phyloP scores from a whole-genome alignment of 169 alveolate species.

The Plasmodium chabaudi region DNA sequence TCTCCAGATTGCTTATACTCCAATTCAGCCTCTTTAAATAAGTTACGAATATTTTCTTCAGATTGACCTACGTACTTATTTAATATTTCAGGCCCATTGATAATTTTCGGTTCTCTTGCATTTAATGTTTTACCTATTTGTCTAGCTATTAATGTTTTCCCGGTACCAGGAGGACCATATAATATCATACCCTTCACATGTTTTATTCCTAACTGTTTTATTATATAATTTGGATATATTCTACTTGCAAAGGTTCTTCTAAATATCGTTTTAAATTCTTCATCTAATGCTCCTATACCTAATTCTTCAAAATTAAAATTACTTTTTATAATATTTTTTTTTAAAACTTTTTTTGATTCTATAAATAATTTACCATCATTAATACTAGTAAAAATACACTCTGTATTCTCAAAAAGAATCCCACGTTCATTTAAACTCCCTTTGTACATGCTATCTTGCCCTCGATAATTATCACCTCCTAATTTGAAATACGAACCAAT shows the following conservation, averaged over 20 bases:
- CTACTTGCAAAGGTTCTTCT: slow-evolving; percentile 99
- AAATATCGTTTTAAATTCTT: slow-evolving; percentile 97
- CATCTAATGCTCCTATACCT: slow-evolving; percentile 95
- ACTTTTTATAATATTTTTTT: slow-evolving; percentile 83
- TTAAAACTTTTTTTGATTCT: slow-evolving; percentile 78
- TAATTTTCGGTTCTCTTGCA: slow-evolving; percentile 95
- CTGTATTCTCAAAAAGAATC: slow-evolving; percentile 55
- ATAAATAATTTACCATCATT: slow-evolving; percentile 76
- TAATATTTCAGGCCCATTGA: slow-evolving; percentile 93
- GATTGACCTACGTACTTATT: slow-evolving; percentile 98
- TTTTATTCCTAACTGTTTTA: slow-evolving; percentile 97
- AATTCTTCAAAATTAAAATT: slow-evolving; percentile 93
- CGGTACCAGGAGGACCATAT: slow-evolving; percentile 99
- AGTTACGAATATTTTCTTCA: slow-evolving; percentile 97
- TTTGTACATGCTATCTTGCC: not conserved
- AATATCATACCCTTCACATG: slow-evolving; percentile 97
- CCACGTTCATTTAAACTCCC: slow-evolving; percentile 21
- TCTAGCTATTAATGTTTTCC: slow-evolving; percentile 99
- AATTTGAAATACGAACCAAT: slow-evolving; percentile 30
- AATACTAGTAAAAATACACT: slow-evolving; percentile 71
- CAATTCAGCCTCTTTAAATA: slow-evolving; percentile 98
- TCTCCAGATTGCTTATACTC: slow-evolving; percentile 96
- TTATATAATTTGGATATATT: slow-evolving; percentile 96
- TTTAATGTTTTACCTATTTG: slow-evolving; percentile 97
- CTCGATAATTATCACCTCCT: slow-evolving; percentile 3